phyloP scores from a whole-genome alignment of 495 filamentous ascomycete species.

The Cairneyella variabilis region DNA sequence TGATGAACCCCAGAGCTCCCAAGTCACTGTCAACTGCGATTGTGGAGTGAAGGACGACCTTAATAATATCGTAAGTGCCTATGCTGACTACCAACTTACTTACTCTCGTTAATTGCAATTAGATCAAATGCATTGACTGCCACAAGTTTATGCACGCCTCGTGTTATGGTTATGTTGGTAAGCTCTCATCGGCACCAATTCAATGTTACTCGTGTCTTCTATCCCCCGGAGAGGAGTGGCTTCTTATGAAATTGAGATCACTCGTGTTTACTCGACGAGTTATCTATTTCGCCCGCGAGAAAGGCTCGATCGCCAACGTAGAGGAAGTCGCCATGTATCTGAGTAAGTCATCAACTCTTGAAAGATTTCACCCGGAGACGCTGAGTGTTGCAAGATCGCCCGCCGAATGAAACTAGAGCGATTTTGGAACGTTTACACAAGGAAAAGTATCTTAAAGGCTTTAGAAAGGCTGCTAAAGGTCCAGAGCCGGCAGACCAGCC shows the following conservation, averaged over 20 bases:
- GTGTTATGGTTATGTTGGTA: conserved; percentile 12
- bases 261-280: conserved; percentile 15
- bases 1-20: neutral
- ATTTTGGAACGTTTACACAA: neutral
- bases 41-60: conserved; percentile 5
- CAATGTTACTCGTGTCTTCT: conserved; percentile 12
- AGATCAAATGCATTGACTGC: conserved; percentile 10
- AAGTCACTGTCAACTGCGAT: conserved; percentile 7
- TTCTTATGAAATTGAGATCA: neutral
- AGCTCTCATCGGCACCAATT: neutral
- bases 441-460: neutral
- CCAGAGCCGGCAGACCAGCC: neutral
- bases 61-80: conserved; percentile 1
- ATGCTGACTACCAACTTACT: neutral
- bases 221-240: neutral
- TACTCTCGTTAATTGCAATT: neutral
- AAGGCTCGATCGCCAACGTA: neutral
- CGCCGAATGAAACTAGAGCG: neutral
- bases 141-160: neutral
- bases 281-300: conserved; percentile 1
- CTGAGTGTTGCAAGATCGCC: neutral
- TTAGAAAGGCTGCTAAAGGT: neutral
- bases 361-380: neutral
- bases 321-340: neutral
- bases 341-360: neutral